Evolutionary conservation across 1,139 yeast genomes (phyloP).

Genomic region (Hansenula sp.): DNA sequence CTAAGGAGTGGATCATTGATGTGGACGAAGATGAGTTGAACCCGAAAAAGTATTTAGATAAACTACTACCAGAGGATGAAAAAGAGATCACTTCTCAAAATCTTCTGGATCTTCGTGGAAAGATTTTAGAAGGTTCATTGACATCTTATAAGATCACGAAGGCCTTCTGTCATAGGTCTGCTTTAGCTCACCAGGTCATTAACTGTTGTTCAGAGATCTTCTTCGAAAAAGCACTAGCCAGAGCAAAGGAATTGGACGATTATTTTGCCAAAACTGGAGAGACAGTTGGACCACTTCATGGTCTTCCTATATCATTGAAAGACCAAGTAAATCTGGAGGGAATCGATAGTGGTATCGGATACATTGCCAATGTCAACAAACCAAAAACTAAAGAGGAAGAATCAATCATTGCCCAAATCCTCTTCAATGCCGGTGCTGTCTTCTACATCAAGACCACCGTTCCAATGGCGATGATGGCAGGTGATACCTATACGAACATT

Average conservation of each 20-base stretch:
- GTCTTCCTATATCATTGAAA: constrained; percentile 62
- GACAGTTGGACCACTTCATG: constrained; percentile 56
- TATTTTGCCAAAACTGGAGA: constrained; percentile 31
- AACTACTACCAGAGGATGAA: constrained; percentile 6
- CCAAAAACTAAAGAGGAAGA: constrained; percentile 36
- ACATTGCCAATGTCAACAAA: constrained; percentile 31
- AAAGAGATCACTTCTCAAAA: constrained; percentile 4
- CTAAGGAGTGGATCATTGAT: constrained; percentile 15
- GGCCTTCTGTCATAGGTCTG: constrained; percentile 38
- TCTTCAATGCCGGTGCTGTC: constrained; percentile 47
- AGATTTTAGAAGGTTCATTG: constrained; percentile 14
- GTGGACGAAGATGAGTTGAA: constrained; percentile 7
- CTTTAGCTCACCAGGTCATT: constrained; percentile 43
- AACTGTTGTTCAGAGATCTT: constrained; percentile 41
- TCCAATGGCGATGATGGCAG: constrained; percentile 51
- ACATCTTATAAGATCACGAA: constrained; percentile 28
- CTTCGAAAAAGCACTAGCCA: constrained; percentile 33
- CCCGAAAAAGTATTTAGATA: constrained; percentile 5
- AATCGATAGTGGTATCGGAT: constrained; percentile 42
- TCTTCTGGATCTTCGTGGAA: constrained; percentile 10
- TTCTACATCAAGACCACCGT: constrained; percentile 52
- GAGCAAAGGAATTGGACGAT: constrained; percentile 46
- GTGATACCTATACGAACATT: constrained; percentile 40
- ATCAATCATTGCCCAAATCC: constrained; percentile 37
- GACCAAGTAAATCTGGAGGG: constrained; percentile 48